Evolutionary conservation across 75 land plant genomes (phyloP), one percentile per base, ranked within the genome.

Genomic region (Ceratopteris richardii): DNA sequence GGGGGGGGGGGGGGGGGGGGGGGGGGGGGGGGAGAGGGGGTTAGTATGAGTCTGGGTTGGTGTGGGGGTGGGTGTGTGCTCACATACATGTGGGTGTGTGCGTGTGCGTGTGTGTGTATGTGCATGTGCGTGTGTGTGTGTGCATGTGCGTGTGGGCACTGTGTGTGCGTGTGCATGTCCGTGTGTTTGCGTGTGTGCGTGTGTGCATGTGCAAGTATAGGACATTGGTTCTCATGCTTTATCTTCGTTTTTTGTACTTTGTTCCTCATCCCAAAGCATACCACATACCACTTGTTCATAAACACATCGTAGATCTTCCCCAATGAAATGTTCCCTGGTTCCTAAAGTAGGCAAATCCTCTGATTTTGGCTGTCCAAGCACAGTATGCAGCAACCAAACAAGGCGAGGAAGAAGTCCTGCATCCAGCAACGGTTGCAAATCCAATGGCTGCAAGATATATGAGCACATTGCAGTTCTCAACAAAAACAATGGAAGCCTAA

Each of bases 341-440:
- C 28, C 24, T 29, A 22, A 5, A 7, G 51, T 11, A 50, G 37
- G 37, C 9, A 33, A 3, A 40, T 40, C 14, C 14, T 40, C 42
- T 10, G 14, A 14, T 40, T 14, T 14, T 40, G 42, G 42, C 42
- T 40, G 42, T 10, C 42, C 42, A 30, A 83, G 67, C 21, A 95
- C 84, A 51, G 82, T 51, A 77, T 87, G 67, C 23, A 95, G 72
- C 33, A 95, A 62, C 46, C 72, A 79, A 47, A 90, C 81, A 29
- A 95, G 92, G 61, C 83, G 90, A 71, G 93, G 82, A 12, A 95
- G 73, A 31, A 95, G 86, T n/a, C 99, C 99, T 23, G 99, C 95
- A 64, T 95, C 92, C 39, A 95, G 73, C 14, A 95, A 73, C 33
- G 96, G 87, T 63, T 95, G 99, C 30, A 87, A 89, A 71, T 95